These are phyloP conservation scores for Hebeloma cylindrosporum DNA, from an alignment of 768 basidiomycete genomes.

Conservation along the genomic window DNA sequence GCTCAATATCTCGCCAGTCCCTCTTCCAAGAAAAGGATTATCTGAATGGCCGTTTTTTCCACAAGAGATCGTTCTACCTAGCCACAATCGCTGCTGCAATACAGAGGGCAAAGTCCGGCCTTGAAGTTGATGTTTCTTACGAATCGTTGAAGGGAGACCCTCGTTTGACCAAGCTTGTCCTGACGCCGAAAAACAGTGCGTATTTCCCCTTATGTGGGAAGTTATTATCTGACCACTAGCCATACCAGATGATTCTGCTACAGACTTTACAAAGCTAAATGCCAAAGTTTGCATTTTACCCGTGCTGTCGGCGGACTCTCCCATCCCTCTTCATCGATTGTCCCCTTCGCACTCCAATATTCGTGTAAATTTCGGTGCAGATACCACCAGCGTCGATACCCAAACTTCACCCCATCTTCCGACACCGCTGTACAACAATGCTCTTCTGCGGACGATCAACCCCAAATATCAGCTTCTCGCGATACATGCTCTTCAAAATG, in stretches of 20 bases:
- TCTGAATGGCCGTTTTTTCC: constrained; percentile 84
- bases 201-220: constrained; percentile 20
- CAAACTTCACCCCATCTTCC: constrained; percentile 35
- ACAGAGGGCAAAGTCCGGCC: constrained; percentile 38
- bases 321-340: constrained; percentile 66
- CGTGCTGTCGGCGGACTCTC: constrained; percentile 54
- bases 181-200: constrained; percentile 56
- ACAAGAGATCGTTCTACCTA: constrained; percentile 90
- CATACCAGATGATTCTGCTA: constrained; percentile 45
- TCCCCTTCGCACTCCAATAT: constrained; percentile 74
- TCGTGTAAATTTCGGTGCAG: constrained; percentile 23
- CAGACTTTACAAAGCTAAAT: constrained; percentile 67
- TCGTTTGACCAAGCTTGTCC: constrained; percentile 62
- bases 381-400: constrained; percentile 19
- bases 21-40: constrained; percentile 98
- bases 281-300: constrained; percentile 76
- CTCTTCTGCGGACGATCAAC: constrained; percentile 54
- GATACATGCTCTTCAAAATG: constrained; percentile 52
- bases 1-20: constrained; percentile 35
- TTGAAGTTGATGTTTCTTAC: constrained; percentile 62
- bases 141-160: constrained; percentile 59
- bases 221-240: constrained; percentile 20
- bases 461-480: constrained; percentile 54
- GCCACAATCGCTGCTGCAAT: constrained; percentile 72
- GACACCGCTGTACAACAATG: constrained; percentile 81